Evolutionary conservation across 164 flowering plant species (phyloP), one percentile per base, ranked within the genome.

Genomic region (Nelumbo lutea): DNA sequence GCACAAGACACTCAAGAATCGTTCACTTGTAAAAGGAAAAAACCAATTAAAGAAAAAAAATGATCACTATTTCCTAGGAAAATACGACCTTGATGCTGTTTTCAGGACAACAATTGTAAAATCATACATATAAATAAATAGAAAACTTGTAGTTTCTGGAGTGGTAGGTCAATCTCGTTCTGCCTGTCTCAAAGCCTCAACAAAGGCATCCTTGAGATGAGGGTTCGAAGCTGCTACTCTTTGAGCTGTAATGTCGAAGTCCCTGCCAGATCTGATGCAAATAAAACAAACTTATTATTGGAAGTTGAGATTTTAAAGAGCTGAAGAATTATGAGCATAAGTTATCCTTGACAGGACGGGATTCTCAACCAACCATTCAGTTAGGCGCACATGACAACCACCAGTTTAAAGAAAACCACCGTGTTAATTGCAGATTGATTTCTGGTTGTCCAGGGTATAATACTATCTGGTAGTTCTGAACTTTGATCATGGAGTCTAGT

Each of bases 191-290:
- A 95, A 72, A 9, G 86, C 96, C 75, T 82, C 73, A 27, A 84
- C 82, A 69, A 92, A 88, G 39, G 77, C 80, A 68, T 86, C 87
- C 82, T 86, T 92, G 50, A 92, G 77, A 50, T 67, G 82, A 58
- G 85, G 84, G 72, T 90, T 96, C 14, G 98, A 87, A 52, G 98
- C 97, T 5, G 98, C 99, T 39, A 88, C 82, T 77, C 95, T 73
- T 72, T 81, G 88, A 62, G 93, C 66, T 8, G 89, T 84, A 75
- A 92, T 86, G 77, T 91, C 90, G 53, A 93, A 87, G 15, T 84
- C 97, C 53, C 77, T 80, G 38, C 98, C 95, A 59, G 90, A 89
- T 59, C 98, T 96, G 86, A 71, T 57, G 53, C 64, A 74, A 66
- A 57, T 27, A 66, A 27, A 66, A 43, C 14, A 68, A 9, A 27